Base-by-base conservation (phyloP, 441 rosid species). In the Rhodomyrtus psidioides region DNA sequence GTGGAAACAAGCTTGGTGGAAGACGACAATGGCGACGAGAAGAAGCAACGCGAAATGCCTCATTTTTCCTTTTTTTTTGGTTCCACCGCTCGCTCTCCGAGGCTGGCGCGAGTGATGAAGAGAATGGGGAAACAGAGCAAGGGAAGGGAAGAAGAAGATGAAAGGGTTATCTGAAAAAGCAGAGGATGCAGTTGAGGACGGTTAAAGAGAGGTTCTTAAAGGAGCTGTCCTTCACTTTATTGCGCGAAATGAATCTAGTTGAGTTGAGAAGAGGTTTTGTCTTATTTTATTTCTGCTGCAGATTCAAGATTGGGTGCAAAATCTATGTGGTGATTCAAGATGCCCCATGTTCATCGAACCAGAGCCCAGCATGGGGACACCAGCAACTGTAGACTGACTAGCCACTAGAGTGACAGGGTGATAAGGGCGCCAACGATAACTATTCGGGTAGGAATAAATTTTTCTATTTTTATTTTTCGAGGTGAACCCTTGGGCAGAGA, bases 11-110 rank as follows among this genome's bases (percentile, higher is more conserved):
- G 74, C 75, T 30, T 83, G 91, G 82, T 76, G 85, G 82, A 88
- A 42, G 59, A 91, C 27, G 51, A 49, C 13, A 90, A 92, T 46
- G 86, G 87, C 58, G 15, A 93, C 42, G 57, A 90, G 58, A 65
- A 88, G 27, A 82, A 79, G 62, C 82, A 89, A 76, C 49, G 85
- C 83, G 53, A 86, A 83, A 83, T 87, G 89, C 91, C 82, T 93
- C 98, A 90, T 93, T 57, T 83, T 82, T 56, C 79, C 88, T 81
- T 79, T 56, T 14, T 34, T 70, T n/a, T n/a, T n/a, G n/a, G 14
- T 34, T 4, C 34, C 51, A 49, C 51, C 12, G 51, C 51, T 85
- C 79, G 57, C 85, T 46, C 84, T 42, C 59, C 14, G 55, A 15
- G 53, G 81, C 55, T 58, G 5, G 8, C 9, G 76, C 9, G 5